Evolutionary conservation across 1,139 yeast genomes (phyloP), one percentile per base, ranked within the genome.

Genomic region (Pichia sp.): DNA sequence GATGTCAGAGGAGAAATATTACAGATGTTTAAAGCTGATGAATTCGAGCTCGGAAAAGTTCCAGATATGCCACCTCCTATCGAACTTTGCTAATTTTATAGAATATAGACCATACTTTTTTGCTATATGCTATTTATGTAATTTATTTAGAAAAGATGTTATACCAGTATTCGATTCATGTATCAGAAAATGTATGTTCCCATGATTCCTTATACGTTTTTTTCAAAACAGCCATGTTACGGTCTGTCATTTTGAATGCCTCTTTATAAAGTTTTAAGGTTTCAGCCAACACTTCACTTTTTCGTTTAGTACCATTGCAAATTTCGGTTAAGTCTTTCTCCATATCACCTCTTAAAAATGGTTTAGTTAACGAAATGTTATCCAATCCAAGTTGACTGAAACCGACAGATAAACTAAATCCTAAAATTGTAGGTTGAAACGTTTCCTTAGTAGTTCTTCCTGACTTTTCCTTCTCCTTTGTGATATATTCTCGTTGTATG

Each of bases 401-500:
- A 1, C 96, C 97, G 60, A 85, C 94, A 22, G 90, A 93, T 11
- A 94, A 69, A 0, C 95, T 93, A 69, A 85, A 81, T 0, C 99
- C 99, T 9, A 94, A 69, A 11, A 79, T 79, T 0, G 96, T 84
- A 0, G 99, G 99, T 2, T 85, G 69, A 20, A 93, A 65, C 53
- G 68, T 69, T 49, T 68, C 77, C 56, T 61, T 64, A 37, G 55
- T 53, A 43, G 63, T 53, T 66, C 72, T 56, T 46, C 75, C 75
- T 3, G 58, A 53, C 6, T 59, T 58, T 7, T 31, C 63, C 20
- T 56, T 56, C 28, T 64, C 69, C 55, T 83, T 83, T 15, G 69
- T 68, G 3, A 87, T 80, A 60, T 91, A 94, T 30, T 81, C 79
- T 46, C 99, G 68, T 11, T 66, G 65, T 22, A 77, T 68, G 40